Evolutionary conservation across 257 asterid genomes (phyloP).

Genomic region (Gentiana straminea): DNA sequence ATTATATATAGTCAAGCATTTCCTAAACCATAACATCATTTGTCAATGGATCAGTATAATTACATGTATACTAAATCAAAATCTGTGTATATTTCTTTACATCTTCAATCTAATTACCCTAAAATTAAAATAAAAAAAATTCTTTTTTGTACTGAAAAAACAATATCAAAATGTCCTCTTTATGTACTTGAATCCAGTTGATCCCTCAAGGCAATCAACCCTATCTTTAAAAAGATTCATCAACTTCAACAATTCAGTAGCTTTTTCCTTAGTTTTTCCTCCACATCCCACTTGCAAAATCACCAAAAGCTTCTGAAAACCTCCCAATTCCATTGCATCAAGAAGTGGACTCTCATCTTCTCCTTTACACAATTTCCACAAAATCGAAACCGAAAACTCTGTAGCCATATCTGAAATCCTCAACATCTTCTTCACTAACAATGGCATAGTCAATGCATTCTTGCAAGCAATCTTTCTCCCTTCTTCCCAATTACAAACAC

Average conservation of each 20-base stretch:
- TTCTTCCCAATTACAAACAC: conserved; percentile 25
- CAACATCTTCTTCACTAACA: conserved; percentile 57
- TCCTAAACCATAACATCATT: too few relatives aligned
- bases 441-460: conserved; percentile 45
- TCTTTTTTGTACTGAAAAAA: too few relatives aligned
- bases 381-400: conserved; percentile 30
- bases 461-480: conserved; percentile 32
- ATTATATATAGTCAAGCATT: too few relatives aligned
- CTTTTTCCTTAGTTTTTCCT: conserved; percentile 41
- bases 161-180: conserved; percentile 29
- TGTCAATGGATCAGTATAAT: too few relatives aligned
- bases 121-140: too few relatives aligned
- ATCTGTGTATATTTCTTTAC: too few relatives aligned
- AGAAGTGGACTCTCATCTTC: conserved; percentile 22
- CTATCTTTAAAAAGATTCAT: conserved; percentile 49
- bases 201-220: conserved; percentile 53
- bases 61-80: conserved; percentile 9
- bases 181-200: conserved; percentile 47
- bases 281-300: conserved; percentile 70
- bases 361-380: conserved; percentile 49
- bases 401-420: conserved; percentile 58
- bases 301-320: conserved; percentile 65
- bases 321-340: conserved; percentile 65
- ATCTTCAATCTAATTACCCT: too few relatives aligned
- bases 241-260: conserved; percentile 52